Evolutionary conservation across 306 rosid genomes (phyloP), one percentile per base, ranked within the genome.

Genomic region (Lablab purpureus): DNA sequence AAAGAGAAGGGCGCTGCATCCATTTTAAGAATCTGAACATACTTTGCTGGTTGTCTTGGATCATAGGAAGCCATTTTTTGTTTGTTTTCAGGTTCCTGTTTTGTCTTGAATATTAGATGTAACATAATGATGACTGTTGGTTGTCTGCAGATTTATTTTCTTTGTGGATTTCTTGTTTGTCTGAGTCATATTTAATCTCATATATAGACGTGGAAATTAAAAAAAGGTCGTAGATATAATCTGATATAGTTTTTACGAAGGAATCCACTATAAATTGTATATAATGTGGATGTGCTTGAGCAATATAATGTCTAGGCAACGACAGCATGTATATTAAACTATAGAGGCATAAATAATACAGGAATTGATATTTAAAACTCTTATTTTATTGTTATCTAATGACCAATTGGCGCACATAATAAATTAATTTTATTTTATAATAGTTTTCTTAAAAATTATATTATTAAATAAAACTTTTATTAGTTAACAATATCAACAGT

Each of bases 101-200:
- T 73, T 75, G 52, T 54, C 79, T 50, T 72, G 75, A 75, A 80
- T 86, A 66, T 75, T 72, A 58, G 21, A 83, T 74, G 84, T 71
- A 75, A 76, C 77, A 40, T 75, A 64, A 46, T 50, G 60, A 71
- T 69, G 62, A 56, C 54, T 19, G 49, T 70, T 63, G 25, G 58
- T 75, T 65, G 74, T 36, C 73, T 40, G 43, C 74, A 75, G 3
- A 50, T 75, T 50, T 19, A 10, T 37, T 66, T 66, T 21, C 34
- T 36, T n/a, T 69, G 10, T 55, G 59, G 43, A 55, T 67, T 51
- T 77, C 55, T 45, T 75, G 64, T 30, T 78, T 36, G 66, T 70
- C 45, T 5, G 67, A 59, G 62, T 49, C 49, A 45, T 67, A 50
- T 71, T 76, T 83, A 55, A 37, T 65, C 41, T 54, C 43, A 28